phyloP scores from a whole-genome alignment of 345 rosid genomes.

The Ricinus communis region DNA sequence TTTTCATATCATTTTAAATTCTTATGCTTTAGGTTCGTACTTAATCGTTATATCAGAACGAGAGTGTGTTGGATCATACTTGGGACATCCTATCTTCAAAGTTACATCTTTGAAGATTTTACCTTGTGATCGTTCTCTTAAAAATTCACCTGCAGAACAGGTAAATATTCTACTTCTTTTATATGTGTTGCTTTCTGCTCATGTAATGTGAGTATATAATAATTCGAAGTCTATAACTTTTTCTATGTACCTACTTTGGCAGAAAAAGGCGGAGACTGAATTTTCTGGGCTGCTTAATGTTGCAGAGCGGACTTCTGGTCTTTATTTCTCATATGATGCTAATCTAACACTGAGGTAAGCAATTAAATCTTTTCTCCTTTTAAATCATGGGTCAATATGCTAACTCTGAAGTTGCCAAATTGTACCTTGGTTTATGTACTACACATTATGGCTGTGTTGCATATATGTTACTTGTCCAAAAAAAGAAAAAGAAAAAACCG shows the following conservation, averaged over 20 bases:
- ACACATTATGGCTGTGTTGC: neutral
- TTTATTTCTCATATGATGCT: conserved; percentile 81
- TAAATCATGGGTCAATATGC: neutral
- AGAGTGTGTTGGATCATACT: conserved; percentile 75
- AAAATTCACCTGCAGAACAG: conserved; percentile 72
- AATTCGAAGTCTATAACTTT: conserved; percentile 15
- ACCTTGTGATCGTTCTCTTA: conserved; percentile 84
- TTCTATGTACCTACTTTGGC: conserved; percentile 27
- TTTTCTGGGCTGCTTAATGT: conserved; percentile 63
- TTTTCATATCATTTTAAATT: neutral
- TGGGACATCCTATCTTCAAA: conserved; percentile 84
- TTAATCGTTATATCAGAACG: conserved; percentile 74
- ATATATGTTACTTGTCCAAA: neutral
- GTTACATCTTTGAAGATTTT: conserved; percentile 70
- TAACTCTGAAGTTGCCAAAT: neutral
- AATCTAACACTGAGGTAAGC: conserved; percentile 84
- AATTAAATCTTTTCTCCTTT: neutral
- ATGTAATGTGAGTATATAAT: neutral
- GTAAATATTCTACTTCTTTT: conserved; percentile 32
- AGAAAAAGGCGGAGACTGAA: conserved; percentile 86
- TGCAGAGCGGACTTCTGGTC: conserved; percentile 79
- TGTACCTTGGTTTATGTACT: neutral
- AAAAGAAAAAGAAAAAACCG: neutral
- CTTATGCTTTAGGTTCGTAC: conserved; percentile 63
- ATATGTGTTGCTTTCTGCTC: neutral